Evolutionary conservation across 2,329 filamentous ascomycete species (phyloP), one percentile per base, ranked within the genome.

Genomic region (Ophioceras dolichostomum): DNA sequence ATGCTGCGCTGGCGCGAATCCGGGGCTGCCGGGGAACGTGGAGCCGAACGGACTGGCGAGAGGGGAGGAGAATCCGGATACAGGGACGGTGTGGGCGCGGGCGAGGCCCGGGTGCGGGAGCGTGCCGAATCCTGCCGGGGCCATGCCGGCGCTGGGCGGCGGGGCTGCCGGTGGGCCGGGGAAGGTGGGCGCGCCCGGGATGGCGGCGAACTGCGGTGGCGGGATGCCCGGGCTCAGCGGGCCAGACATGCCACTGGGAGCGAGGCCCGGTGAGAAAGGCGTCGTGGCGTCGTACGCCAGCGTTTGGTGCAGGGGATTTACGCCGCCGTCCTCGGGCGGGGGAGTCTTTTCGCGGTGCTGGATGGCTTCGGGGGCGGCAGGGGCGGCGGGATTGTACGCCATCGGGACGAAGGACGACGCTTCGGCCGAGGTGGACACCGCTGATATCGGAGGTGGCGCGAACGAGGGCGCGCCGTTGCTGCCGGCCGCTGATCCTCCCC

Each of bases 331-430:
- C 24, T 78, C 72, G 4, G 79, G 80, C 4, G 83, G 83, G 2
- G 83, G 83, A 1, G 83, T 89, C 67, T 87, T 87, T 56, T 88
- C 83, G 34, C 83, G 70, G 53, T 83, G 74, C 16, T 70, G 65
- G 36, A 87, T 76, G 17, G 72, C 66, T 54, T 88, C 83, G 1
- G 83, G 81, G 0, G 81, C 80, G 0, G 81, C 69, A 4, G 83
- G 83, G 2, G 83, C 82, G 1, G 83, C 83, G 3, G 83, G 83
- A 51, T 88, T 88, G 52, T 88, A 88, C 3, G 80, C 73, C 61
- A 84, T 76, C 0, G 79, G 79, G 7, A 59, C 65, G 46, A 77
- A 79, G 47, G 63, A 56, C 40, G 54, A 54, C 24, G 56, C 60
- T 40, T 53, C 40, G 34, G 48, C 22, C 20, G 39, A 8, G 31